Percentiles rank a stretch among this genome's conserved stretches.
Conservation (phyloP, 176 grass and related monocot species). For the Avena insularis region DNA sequence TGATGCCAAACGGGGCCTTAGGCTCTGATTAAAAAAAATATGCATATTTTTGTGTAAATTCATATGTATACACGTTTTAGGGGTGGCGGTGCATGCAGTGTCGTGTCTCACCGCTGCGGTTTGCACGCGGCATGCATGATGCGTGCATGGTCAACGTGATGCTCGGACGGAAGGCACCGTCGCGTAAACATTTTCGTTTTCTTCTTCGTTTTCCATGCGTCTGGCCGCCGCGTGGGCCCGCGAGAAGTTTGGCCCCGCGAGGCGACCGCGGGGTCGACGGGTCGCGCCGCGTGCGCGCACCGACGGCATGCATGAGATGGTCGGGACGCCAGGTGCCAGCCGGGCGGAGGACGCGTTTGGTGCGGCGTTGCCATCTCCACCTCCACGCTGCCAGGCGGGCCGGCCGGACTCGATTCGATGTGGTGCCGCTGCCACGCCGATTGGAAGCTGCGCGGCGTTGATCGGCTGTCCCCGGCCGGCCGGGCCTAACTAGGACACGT, state of each 20-base stretch:
- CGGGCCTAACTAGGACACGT: neutral
- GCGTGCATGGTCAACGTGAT: no score
- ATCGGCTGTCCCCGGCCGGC: no score
- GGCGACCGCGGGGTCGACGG: neutral
- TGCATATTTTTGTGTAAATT: no score
- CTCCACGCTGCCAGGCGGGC: neutral
- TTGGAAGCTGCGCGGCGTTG: neutral
- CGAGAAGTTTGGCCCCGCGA: neutral
- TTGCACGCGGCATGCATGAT: no score
- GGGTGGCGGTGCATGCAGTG: no score
- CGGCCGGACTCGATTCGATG: neutral
- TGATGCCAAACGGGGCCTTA: no score
- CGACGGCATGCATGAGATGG: neutral
- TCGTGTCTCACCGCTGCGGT: no score
- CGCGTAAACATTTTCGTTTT: neutral
- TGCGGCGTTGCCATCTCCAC: slow-evolving; percentile 12
- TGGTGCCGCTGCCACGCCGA: neutral
- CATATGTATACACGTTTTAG: no score
- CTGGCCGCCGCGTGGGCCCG: neutral
- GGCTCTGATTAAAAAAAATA: no score
- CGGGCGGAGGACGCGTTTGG: neutral
- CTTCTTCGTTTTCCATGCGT: slow-evolving; percentile 2
- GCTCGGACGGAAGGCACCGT: neutral
- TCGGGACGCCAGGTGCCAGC: neutral
- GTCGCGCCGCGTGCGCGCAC: neutral